phyloP scores from a whole-genome alignment of 257 asterid species.

The Mitragyna speciosa region DNA sequence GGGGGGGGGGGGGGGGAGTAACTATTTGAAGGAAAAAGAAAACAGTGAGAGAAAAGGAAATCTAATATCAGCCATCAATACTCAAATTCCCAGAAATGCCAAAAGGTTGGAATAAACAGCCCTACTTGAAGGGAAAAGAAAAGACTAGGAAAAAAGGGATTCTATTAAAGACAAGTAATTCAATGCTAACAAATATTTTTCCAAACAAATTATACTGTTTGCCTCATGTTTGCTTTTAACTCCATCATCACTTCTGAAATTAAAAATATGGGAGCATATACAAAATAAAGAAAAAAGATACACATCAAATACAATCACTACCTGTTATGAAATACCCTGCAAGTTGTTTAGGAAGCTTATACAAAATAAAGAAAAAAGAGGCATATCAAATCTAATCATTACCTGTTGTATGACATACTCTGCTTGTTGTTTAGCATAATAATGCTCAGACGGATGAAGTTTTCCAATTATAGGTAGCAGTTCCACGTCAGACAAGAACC shows the following conservation, averaged over 20 bases:
- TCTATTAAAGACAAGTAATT: not conserved
- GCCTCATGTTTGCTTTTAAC: not conserved
- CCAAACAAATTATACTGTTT: not conserved
- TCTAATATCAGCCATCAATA: too few relatives aligned
- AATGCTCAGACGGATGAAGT: slow-evolving; percentile 85
- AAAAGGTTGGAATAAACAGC: not conserved
- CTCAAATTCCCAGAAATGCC: not conserved
- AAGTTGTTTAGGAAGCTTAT: not conserved
- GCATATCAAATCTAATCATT: slow-evolving; percentile 3
- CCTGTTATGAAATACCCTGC: too few relatives aligned
- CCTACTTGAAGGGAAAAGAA: not conserved
- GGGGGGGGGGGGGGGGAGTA: too few relatives aligned
- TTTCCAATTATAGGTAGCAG: slow-evolving; percentile 77
- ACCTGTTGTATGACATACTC: slow-evolving; percentile 94
- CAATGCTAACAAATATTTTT: not conserved
- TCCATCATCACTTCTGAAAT: not conserved
- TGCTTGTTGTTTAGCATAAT: slow-evolving; percentile 87
- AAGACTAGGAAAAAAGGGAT: not conserved
- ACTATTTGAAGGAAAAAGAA: too few relatives aligned
- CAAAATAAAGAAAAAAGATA: too few relatives aligned
- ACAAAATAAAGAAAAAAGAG: not conserved
- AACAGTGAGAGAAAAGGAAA: too few relatives aligned
- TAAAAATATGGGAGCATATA: not conserved
- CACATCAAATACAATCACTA: too few relatives aligned
- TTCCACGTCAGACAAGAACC: slow-evolving; percentile 73